Evolutionary conservation across 805 yeast species (phyloP), one percentile per base, ranked within the genome.

Genomic region (Lipomyces sp.): DNA sequence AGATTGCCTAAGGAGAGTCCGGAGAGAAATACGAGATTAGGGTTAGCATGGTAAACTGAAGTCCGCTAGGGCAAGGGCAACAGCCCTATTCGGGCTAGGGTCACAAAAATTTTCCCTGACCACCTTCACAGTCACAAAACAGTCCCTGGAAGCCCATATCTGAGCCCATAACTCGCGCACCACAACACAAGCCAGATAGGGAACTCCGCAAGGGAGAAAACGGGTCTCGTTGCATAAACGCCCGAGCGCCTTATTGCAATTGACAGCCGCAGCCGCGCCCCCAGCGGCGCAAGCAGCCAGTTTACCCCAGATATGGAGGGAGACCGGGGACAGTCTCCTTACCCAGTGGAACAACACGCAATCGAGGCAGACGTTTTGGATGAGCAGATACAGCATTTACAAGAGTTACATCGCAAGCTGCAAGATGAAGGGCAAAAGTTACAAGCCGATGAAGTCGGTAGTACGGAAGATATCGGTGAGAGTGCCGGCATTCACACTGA

Each of bases 41-140:
- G 48, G 48, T 42, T 42, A n/a, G 4, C 4, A 15, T 42, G 48
- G 3, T 11, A 24, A 24, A 37, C 39, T 2, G 0, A 5, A 42
- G 48, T 15, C 15, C 10, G 6, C 48, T 42, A 42, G 48, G 48
- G 48, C 48, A 42, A 42, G 18, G 48, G 24, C 18, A 6, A 2
- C 2, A 42, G 18, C 48, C 48, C 48, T 42, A 42, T 42, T 42
- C 48, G 18, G 18, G 29, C 48, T 55, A 33, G 29, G 58, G 35
- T 30, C 15, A 11, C 18, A 5, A 55, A 37, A 55, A 55, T 33
- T 55, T 55, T 55, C n/a, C 24, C 58, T 55, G 15, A 33, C 58
- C 58, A 18, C 58, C 58, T 33, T 55, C 58, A 33, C 58, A 55
- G 58, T 55, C 58, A 55, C 58, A 55, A 55, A 55, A 24, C 58